Conservation (phyloP, 2,329 filamentous ascomycete species). For the Karstenula rhodostoma region DNA sequence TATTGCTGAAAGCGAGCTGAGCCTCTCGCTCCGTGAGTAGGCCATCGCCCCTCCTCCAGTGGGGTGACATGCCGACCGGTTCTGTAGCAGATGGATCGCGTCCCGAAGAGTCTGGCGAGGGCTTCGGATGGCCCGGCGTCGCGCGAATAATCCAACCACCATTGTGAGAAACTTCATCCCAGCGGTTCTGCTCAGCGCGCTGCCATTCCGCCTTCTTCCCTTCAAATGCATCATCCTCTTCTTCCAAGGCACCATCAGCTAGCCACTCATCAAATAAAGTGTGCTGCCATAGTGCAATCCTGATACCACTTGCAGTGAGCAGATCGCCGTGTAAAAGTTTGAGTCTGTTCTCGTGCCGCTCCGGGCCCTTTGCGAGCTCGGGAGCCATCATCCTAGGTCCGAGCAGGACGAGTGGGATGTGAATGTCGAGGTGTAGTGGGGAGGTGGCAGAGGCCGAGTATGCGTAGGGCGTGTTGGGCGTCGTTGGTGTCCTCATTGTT, state of each 20-base stretch:
- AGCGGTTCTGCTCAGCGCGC: background rate
- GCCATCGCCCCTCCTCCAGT: background rate
- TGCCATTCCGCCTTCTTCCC: background rate
- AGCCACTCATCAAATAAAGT: background rate
- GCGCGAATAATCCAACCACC: background rate
- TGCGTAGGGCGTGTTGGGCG: background rate
- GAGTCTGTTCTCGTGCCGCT: background rate
- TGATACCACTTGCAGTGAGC: background rate
- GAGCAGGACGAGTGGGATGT: constrained; percentile 22
- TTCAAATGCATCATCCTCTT: background rate
- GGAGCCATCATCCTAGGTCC: background rate
- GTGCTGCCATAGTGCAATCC: background rate
- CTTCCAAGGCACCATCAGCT: background rate
- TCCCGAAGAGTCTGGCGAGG: background rate
- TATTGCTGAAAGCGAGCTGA: background rate
- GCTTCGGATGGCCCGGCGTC: background rate
- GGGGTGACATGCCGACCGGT: background rate
- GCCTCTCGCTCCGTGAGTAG: background rate
- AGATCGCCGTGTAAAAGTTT: background rate
- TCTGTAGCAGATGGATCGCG: background rate
- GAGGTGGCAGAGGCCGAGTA: background rate
- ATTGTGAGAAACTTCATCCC: background rate
- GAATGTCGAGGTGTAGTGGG: constrained; percentile 7
- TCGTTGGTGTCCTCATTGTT: background rate
- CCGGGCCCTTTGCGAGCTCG: background rate